Evolutionary conservation across 768 basidiomycete species (phyloP).

Genomic region (Lactifluus volemus): DNA sequence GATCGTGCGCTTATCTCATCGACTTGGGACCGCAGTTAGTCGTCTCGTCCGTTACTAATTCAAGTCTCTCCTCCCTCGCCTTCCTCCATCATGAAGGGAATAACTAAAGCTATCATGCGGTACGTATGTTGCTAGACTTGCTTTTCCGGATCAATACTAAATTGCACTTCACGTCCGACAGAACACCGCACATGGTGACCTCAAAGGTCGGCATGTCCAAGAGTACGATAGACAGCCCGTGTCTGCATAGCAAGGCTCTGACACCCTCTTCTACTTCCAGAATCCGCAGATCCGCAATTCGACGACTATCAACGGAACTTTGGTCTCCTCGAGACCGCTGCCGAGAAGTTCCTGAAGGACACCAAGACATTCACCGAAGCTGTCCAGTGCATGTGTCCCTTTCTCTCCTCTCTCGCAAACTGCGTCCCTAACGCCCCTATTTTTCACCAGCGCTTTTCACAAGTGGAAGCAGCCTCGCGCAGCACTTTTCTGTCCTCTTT

Average conservation of each 20-base stretch:
- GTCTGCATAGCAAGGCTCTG: neutral
- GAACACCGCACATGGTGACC: slow-evolving; percentile 87
- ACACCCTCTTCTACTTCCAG: slow-evolving; percentile 27
- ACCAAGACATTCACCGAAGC: slow-evolving; percentile 80
- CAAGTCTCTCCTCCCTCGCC: neutral
- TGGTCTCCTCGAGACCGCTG: slow-evolving; percentile 61
- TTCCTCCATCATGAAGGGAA: slow-evolving; percentile 49
- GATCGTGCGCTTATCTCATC: slow-evolving; percentile 2
- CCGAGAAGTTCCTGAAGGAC: slow-evolving; percentile 90
- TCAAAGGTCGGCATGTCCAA: slow-evolving; percentile 86
- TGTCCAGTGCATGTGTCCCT: slow-evolving; percentile 49
- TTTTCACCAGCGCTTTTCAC: slow-evolving; percentile 50
- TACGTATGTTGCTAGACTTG: slow-evolving; percentile 25
- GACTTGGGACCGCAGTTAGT: too few relatives aligned
- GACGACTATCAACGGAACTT: slow-evolving; percentile 82
- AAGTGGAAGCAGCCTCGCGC: slow-evolving; percentile 51
- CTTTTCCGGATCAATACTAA: neutral
- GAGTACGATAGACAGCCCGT: slow-evolving; percentile 41
- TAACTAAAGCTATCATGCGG: slow-evolving; percentile 73
- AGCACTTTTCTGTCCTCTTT: slow-evolving; percentile 56
- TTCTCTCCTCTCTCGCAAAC: neutral
- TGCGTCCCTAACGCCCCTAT: neutral
- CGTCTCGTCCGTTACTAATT: neutral
- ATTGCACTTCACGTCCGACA: slow-evolving; percentile 24
- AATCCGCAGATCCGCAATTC: slow-evolving; percentile 82